A percentile compares a stretch with the other conserved stretches of the same genome.
phyloP scores from a whole-genome alignment of 176 grass and related monocot species.

The Olyra latifolia region DNA sequence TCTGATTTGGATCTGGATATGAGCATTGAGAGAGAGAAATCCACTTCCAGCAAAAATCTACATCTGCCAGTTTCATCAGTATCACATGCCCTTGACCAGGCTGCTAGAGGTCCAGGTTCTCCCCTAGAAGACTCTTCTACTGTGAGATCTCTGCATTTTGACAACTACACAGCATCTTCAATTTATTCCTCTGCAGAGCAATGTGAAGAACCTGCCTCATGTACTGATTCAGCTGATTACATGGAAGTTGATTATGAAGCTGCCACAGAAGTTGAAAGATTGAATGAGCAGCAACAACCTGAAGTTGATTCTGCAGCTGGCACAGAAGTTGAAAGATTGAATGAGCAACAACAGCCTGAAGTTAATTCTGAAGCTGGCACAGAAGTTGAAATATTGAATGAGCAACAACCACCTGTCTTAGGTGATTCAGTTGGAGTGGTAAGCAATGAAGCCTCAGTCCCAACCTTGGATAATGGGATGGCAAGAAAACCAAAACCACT shows the following conservation, averaged over 20 bases:
- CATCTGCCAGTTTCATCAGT: conserved; percentile 31
- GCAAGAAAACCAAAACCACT: conserved; percentile 47
- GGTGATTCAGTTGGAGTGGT: conserved; percentile 31
- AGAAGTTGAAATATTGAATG: conserved; percentile 28
- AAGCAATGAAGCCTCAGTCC: conserved; percentile 16
- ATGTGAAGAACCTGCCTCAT: conserved; percentile 24
- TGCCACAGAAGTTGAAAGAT: conserved; percentile 25
- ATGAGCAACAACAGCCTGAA: background rate
- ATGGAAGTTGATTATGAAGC: conserved; percentile 48
- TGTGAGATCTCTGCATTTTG: conserved; percentile 26
- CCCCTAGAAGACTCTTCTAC: conserved; percentile 16
- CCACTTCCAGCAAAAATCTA: conserved; percentile 1
- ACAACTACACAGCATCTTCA: conserved; percentile 24
- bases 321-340: conserved; percentile 27
- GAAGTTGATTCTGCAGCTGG: conserved; percentile 41
- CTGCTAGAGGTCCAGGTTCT: conserved; percentile 25
- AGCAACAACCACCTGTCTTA: background rate
- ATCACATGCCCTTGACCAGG: conserved; percentile 38
- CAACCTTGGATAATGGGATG: conserved; percentile 34
- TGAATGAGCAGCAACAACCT: background rate
- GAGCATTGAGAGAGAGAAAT: conserved; percentile 24
- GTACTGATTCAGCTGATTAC: conserved; percentile 50
- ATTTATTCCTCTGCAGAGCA: conserved; percentile 37
- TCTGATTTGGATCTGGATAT: conserved; percentile 24
- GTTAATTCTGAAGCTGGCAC: conserved; percentile 38